Percentiles rank a stretch among this genome's conserved stretches.
phyloP scores from a whole-genome alignment of 75 land plant species.

The Sequoia sempervirens region DNA sequence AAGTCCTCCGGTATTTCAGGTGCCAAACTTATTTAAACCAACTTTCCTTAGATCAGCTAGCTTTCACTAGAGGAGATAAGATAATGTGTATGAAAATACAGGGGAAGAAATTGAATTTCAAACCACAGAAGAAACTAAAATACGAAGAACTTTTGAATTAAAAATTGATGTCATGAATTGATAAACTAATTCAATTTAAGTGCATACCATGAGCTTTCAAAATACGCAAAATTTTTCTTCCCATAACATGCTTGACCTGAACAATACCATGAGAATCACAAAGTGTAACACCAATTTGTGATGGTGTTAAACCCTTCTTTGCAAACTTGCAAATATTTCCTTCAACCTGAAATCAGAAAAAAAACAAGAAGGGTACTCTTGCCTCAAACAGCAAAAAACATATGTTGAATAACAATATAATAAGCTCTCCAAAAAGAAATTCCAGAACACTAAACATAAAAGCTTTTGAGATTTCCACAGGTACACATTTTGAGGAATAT shows the following conservation, averaged over 20 bases:
- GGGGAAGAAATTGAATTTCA: neutral
- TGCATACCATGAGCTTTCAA: constrained; percentile 6
- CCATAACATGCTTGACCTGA: constrained; percentile 18
- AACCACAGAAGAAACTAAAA: neutral
- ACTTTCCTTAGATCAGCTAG: neutral
- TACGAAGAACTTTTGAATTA: neutral
- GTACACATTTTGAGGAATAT: neutral
- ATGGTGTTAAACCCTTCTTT: constrained; percentile 46
- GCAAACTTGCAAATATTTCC: constrained; percentile 46
- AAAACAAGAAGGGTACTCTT: neutral
- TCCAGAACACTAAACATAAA: neutral
- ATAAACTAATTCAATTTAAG: neutral
- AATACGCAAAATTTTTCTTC: constrained; percentile 10
- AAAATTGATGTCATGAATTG: neutral
- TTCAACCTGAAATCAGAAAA: constrained; percentile 35
- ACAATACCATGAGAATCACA: constrained; percentile 51
- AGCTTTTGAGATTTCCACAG: neutral
- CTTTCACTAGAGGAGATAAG: neutral
- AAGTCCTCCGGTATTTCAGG: constrained; percentile 84
- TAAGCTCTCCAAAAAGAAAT: neutral
- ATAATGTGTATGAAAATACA: neutral
- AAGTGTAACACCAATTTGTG: constrained; percentile 44
- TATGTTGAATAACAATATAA: neutral
- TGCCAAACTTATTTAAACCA: constrained; percentile 38
- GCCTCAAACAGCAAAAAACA: neutral